Base-by-base conservation (phyloP, 1,284 basidiomycete species). In the Tilletia caries region DNA sequence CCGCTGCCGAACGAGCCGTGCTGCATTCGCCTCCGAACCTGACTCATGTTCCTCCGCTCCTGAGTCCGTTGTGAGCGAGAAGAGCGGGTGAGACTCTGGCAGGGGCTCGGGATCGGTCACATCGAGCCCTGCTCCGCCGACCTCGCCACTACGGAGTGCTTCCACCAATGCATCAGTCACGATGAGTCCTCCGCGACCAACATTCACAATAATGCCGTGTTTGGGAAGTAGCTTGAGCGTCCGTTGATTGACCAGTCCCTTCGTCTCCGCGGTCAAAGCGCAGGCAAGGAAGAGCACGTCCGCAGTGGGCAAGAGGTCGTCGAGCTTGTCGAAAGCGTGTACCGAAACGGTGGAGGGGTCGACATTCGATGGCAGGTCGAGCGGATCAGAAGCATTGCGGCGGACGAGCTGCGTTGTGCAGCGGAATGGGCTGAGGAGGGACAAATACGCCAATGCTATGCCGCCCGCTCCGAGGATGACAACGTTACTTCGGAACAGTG, bases 391-490 rank as follows among this genome's bases (percentile, higher is more conserved):
- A 65, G 70, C 65, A 27, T 23, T 41, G 2, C 62, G 25, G 3
- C 66, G n/a, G 64, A 70, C 29, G 64, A 71, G 34, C 8, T 66
- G 67, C n/a, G 75, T 48, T 2, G 29, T 18, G 33, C 71, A 72
- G 2, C 33, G 10, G 66, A 80, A 78, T 0, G 76, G 73, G 0
- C 1, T n/a, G 0, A 79, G 41, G 0, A 74, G 64, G 8, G 15
- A 5, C 1, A 54, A 27, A 13, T 75, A 58, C 2, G 71, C n/a
- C 0, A 29, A 3, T 0, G 69, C 65, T 44, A 79, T 77, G 3
- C 67, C 69, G 25, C 79, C 79, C 12, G 32, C 32, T 2, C 79
- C 79, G 20, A 80, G 33, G 44, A 80, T 65, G 2, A 75, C 2
- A 1, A 79, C 70, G 13, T 37, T 41, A 5, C 60, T 68, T 2